Evolutionary conservation across 768 basidiomycete genomes (phyloP).

Genomic region (Cystofilobasidium capitatum): DNA sequence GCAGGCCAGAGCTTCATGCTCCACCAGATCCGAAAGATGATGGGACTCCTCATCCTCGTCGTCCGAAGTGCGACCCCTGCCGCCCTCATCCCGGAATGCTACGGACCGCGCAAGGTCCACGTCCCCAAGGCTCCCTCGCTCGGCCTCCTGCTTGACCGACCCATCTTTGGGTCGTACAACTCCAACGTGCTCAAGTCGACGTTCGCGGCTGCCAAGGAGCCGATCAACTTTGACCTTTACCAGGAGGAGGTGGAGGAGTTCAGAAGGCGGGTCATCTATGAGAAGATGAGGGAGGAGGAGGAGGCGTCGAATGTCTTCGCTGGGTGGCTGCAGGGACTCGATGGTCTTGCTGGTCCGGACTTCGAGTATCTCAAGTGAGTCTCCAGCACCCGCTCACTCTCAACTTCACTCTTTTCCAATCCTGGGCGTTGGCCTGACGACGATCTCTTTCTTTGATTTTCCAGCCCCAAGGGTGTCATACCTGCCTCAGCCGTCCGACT

Average conservation of each 20-base stretch:
- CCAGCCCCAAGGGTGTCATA: slow-evolving; percentile 63
- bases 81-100: slow-evolving; percentile 59
- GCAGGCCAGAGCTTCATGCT: slow-evolving; percentile 89
- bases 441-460: neutral
- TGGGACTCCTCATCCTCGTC: slow-evolving; percentile 68
- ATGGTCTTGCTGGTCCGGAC: slow-evolving; percentile 43
- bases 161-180: slow-evolving; percentile 44
- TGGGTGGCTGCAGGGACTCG: slow-evolving; percentile 2
- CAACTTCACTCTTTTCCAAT: neutral
- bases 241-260: slow-evolving; percentile 64
- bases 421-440: neutral
- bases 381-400: neutral
- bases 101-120: slow-evolving; percentile 60
- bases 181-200: slow-evolving; percentile 32
- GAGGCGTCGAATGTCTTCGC: slow-evolving; percentile 49
- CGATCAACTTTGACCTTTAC: slow-evolving; percentile 62
- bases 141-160: slow-evolving; percentile 73
- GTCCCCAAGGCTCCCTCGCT: slow-evolving; percentile 94
- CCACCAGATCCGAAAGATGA: slow-evolving; percentile 94
- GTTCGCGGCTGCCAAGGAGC: slow-evolving; percentile 38
- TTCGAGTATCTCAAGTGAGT: slow-evolving; percentile 41
- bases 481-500: slow-evolving; percentile 58
- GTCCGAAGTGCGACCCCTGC: slow-evolving; percentile 67
- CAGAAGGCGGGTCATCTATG: slow-evolving; percentile 76
- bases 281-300: slow-evolving; percentile 76